These are phyloP conservation scores for Epichloe scottii DNA, from an alignment of 2,329 filamentous ascomycete species.

Conservation along the genomic window DNA sequence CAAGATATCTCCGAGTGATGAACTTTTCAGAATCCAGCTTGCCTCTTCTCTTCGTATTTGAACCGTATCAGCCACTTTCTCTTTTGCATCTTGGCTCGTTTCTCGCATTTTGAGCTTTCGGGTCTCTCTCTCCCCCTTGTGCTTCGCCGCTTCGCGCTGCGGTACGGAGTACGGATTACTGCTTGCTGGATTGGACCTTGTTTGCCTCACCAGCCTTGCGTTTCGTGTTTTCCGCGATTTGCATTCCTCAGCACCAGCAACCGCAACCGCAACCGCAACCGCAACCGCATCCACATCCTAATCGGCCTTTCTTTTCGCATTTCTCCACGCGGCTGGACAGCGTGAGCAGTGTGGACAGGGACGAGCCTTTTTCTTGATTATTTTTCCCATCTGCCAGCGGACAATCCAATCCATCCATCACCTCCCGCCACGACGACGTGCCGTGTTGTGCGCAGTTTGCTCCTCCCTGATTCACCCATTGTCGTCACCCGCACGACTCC, in stretches of 20 bases:
- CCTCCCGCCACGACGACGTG: neutral
- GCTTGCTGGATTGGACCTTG: neutral
- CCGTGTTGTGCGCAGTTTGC: neutral
- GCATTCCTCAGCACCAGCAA: neutral
- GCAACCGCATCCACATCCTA: neutral
- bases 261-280: neutral
- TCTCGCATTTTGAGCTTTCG: neutral
- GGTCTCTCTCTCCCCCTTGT: neutral
- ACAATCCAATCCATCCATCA: neutral
- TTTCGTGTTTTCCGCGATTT: neutral
- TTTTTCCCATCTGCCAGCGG: neutral
- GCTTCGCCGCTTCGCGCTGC: neutral
- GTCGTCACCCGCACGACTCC: neutral
- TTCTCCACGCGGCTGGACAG: slow-evolving; percentile 5
- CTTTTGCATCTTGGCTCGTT: neutral
- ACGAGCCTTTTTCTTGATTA: neutral
- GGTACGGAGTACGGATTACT: no score
- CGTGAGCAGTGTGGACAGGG: neutral
- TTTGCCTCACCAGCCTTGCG: neutral
- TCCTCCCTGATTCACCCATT: slow-evolving; percentile 7
- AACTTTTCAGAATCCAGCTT: neutral
- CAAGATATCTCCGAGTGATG: neutral
- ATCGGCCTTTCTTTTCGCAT: neutral
- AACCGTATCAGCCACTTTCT: neutral
- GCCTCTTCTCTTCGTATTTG: neutral